phyloP scores from a whole-genome alignment of 139 green algal species.

The Mesotaenium endlicherianum region DNA sequence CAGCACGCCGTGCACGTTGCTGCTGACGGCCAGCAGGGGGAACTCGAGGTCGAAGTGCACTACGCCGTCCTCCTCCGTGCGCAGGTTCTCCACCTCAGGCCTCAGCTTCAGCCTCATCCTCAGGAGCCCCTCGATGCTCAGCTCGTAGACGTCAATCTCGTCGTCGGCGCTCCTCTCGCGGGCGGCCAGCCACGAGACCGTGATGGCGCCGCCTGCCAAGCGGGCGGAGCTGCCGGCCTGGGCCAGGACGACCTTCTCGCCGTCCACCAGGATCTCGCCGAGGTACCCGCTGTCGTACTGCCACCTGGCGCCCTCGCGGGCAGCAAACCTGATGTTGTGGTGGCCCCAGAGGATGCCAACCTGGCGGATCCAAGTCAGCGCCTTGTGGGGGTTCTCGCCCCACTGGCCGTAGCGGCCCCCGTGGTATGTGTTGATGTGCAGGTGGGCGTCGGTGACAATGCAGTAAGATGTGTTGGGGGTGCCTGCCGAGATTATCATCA shows the following conservation, averaged over 20 bases:
- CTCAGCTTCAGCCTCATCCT: not conserved
- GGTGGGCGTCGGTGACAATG: not conserved
- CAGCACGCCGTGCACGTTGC: too few relatives aligned
- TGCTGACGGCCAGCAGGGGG: not conserved
- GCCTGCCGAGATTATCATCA: too few relatives aligned
- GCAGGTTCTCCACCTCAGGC: conserved; percentile 1
- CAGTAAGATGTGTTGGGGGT: not conserved
- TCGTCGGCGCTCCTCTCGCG: not conserved
- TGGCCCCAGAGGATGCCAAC: not conserved
- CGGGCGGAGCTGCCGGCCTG: not conserved
- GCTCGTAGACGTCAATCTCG: conserved; percentile 1
- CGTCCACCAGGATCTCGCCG: not conserved
- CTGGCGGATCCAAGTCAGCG: too few relatives aligned
- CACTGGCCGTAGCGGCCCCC: not conserved
- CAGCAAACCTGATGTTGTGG: not conserved
- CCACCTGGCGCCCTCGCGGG: too few relatives aligned
- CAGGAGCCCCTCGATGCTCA: not conserved
- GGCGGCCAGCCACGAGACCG: not conserved
- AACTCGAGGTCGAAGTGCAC: conserved; percentile 4
- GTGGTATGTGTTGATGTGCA: not conserved
- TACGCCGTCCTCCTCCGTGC: not conserved
- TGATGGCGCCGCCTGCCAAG: too few relatives aligned
- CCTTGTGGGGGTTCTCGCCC: not conserved
- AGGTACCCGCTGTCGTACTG: conserved; percentile 1
- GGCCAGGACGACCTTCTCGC: not conserved